Base-by-base conservation (phyloP, 371 early-diverging fungal species). In the Lichtheimia corymbifera region DNA sequence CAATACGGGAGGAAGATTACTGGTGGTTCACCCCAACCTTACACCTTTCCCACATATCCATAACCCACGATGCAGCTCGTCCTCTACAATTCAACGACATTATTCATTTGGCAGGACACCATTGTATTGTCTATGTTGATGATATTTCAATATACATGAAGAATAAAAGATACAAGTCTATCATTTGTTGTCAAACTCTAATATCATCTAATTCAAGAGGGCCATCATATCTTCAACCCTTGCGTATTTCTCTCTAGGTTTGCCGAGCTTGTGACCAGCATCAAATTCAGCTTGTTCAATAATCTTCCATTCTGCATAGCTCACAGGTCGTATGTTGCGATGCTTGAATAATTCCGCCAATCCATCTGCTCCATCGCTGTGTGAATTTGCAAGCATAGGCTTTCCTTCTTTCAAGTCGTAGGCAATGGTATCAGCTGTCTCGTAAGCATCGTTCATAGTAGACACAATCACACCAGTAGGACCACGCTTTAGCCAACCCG, bases 401-500 rank as follows among this genome's bases (percentile, higher is more conserved):
- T 58, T 67, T 9, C 66, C 70, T 13, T 70, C 59, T 49, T 63
- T 63, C 5, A 90, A 54, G 64, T 93, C 94, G 41, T 76, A 66
- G n/a, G 85, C 53, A 42, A 95, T 75, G 0, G 84, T 75, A 25
- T 90, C 89, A 2, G 93, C 95, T 0, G 97, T 98, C 63, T 96
- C 92, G 62, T 89, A 90, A 0, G 96, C 95, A 68, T 97, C 94
- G 28, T 86, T 83, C 95, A 97, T 94, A 14, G 98, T 98, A 0
- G 94, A 83, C 0, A 95, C 97, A 65, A 98, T 93, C 18, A 96
- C 96, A 5, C 99, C 99, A 0, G 85, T 85, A 15, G 97, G 95
- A 0, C 99, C 97, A 15, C 91, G 88, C 69, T 97, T 98, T 22
- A 95, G 66, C 99, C 99, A 98, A 0, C 97, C 97, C 3, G 97